Base-by-base conservation (phyloP, 208 protist species). In the Ichthyophonus hoferi region DNA sequence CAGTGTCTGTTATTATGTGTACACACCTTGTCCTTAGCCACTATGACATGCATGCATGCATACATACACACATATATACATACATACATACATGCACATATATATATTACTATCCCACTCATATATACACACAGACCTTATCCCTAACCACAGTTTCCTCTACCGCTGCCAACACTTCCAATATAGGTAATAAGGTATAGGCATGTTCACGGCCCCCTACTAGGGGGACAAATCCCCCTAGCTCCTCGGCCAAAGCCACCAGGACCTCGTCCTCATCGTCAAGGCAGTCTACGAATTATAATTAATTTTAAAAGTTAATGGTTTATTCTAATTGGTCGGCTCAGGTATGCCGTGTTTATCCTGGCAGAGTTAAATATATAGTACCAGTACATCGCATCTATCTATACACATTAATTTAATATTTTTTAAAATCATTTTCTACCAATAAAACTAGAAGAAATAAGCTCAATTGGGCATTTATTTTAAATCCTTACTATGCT, bases 231-330 rank as follows among this genome's bases (percentile, higher is more conserved):
- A 99, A 98, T 77, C 97, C 97, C 34, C 97, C 98, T 2, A 99
- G 92, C 82, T 98, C 96, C 88, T 98, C 97, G 1, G 97, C 97
- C 42, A 99, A 94, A 2, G 98, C 97, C 1, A 98, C 94, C 41
- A 99, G 93, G 33, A 99, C 97, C 91, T 99, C 98, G 90, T 99
- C 98, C 92, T 99, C 98, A 92, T 99, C 98, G 87, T 99, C 98
- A 39, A 98, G 94, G 83, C 96, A 94, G 38, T 95, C 94, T 95
- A 14, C 88, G 50, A 67, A 67, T 24, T n/a, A n/a, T n/a, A n/a
- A n/a, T n/a, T n/a, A n/a, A n/a, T n/a, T n/a, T n/a, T n/a, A n/a
- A n/a, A n/a, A n/a, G n/a, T n/a, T n/a, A n/a, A n/a, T n/a, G n/a
- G n/a, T n/a, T n/a, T n/a, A n/a, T n/a, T n/a, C n/a, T n/a, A n/a